A percentile compares a stretch with the other conserved stretches of the same genome.
These are phyloP conservation scores for Chenopodium quinoa DNA, from an alignment of 148 eudicot species.

Conservation along the genomic window DNA sequence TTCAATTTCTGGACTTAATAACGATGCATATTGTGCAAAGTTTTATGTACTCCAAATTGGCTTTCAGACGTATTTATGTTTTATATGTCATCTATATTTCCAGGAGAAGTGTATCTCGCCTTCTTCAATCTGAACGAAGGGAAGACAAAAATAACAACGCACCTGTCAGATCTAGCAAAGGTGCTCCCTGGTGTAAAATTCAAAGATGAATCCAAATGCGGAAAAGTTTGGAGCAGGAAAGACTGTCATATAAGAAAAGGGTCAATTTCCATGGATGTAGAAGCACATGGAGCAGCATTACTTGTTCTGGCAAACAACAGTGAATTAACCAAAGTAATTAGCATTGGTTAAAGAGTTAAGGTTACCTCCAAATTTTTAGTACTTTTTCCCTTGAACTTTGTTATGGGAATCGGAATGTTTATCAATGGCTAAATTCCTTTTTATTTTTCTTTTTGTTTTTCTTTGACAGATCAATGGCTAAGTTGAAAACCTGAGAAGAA, in stretches of 20 bases:
- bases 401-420: background rate
- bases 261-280: slow-evolving; percentile 48
- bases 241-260: slow-evolving; percentile 35
- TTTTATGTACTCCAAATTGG: background rate
- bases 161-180: slow-evolving; percentile 43
- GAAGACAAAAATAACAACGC: slow-evolving; percentile 51
- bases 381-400: background rate
- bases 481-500: background rate
- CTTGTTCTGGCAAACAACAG: slow-evolving; percentile 36
- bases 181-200: slow-evolving; percentile 41
- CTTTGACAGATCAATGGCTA: no score
- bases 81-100: background rate
- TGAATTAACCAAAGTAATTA: background rate
- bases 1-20: background rate
- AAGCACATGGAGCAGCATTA: slow-evolving; percentile 65
- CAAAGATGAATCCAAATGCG: slow-evolving; percentile 39
- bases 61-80: background rate
- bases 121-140: slow-evolving; percentile 62
- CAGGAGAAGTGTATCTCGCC: slow-evolving; percentile 82
- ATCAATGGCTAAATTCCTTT: background rate
- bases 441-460: no score
- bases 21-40: background rate
- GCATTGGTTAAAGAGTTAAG: background rate
- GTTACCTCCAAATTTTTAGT: background rate
- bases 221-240: slow-evolving; percentile 70